Evolutionary conservation across 768 basidiomycete genomes (phyloP), one percentile per base, ranked within the genome.

Genomic region (Phylloporus sp.): DNA sequence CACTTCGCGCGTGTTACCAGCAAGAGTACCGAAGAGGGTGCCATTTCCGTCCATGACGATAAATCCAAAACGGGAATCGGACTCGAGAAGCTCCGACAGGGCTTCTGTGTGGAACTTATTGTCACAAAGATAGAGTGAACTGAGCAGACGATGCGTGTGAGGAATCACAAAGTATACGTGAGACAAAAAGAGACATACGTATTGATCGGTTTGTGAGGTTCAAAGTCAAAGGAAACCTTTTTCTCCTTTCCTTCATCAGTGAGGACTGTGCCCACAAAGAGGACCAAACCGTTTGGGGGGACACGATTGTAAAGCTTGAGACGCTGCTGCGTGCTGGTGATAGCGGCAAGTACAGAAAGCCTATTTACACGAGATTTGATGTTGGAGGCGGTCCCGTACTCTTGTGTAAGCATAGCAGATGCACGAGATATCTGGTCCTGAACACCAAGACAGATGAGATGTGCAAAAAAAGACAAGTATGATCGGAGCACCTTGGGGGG

Each of bases 41-140:
- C 95, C 95, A 70, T 97, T 97, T 76, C 93, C 91, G 64, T 97
- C 95, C 95, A 98, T 98, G 66, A 98, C 92, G 70, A 99, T 97
- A 79, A 99, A 99, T 26, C 94, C 97, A 70, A 98, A 99, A 65
- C 91, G 90, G 59, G 91, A 89, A 70, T 99, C 97, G 18, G 91
- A 94, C 72, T 98, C 95, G 56, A 99, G 81, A 43, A 99, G 84
- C 66, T 98, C 97, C 26, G 91, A 90, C 22, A 99, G 80, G 0
- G 94, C 95, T 65, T 97, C 97, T 1, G 97, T 98, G 76, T 98
- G 95, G 75, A 99, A 99, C 70, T 97, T 97, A 78, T 97, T 97
- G 79, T 98, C 97, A 68, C 97, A 99, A 41, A 97, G 86, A 73
- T 99, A 99, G 45, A 99, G 83, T 12, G 97, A 97, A 16, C 91